phyloP scores from a whole-genome alignment of 345 rosid genomes.

The Eucalyptus regnans region DNA sequence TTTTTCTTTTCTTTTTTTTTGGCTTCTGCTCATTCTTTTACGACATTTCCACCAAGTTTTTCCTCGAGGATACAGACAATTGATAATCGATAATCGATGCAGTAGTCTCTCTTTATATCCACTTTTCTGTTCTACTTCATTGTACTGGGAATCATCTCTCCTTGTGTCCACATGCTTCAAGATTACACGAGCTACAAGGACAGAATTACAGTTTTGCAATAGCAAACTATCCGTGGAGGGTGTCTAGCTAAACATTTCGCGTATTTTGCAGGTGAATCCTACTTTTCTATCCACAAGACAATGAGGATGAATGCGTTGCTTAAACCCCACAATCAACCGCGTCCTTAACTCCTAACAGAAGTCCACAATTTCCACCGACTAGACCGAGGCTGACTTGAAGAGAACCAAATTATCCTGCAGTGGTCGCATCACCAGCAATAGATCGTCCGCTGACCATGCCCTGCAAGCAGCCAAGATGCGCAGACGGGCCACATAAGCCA shows the following conservation, averaged over 20 bases:
- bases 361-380: too few relatives aligned
- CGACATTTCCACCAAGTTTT: not conserved
- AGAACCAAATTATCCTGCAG: too few relatives aligned
- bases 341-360: too few relatives aligned
- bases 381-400: too few relatives aligned
- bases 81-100: not conserved
- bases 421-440: too few relatives aligned
- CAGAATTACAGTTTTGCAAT: not conserved
- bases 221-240: not conserved
- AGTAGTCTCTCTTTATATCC: not conserved
- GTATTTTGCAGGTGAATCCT: not conserved
- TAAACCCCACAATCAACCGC: too few relatives aligned
- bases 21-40: not conserved
- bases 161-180: not conserved
- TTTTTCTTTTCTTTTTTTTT: not conserved
- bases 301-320: too few relatives aligned
- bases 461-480: too few relatives aligned
- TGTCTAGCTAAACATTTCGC: not conserved
- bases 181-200: not conserved
- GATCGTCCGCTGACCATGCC: too few relatives aligned
- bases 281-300: too few relatives aligned
- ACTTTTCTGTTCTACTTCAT: not conserved
- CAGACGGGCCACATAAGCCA: too few relatives aligned
- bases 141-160: not conserved
- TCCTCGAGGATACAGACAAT: not conserved